Percentiles rank a stretch among this genome's conserved stretches.
Evolutionary conservation across 2,329 filamentous ascomycete species (phyloP).

Genomic region (Cryphonectria radicalis): DNA sequence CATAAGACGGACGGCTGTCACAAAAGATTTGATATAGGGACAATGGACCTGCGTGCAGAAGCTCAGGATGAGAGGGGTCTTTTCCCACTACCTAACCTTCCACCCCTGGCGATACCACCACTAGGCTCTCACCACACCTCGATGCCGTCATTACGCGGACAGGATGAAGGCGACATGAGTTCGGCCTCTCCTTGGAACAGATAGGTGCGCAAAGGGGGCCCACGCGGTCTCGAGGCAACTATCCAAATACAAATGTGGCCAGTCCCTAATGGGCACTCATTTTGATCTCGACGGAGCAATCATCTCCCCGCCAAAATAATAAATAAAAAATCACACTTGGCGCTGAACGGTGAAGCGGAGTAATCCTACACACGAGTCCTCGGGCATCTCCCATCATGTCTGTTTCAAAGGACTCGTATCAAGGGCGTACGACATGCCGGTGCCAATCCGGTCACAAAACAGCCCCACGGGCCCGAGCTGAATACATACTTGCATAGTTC

Average conservation of each 20-base stretch:
- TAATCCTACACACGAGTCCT: neutral
- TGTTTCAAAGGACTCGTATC: neutral
- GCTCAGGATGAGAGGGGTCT: slow-evolving; percentile 34
- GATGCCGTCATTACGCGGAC: neutral
- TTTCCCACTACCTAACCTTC: slow-evolving; percentile 33
- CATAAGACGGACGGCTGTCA: slow-evolving; percentile 79
- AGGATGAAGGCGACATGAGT: neutral
- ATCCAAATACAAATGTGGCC: neutral
- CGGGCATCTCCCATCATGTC: neutral
- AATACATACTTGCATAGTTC: neutral
- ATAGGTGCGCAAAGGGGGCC: neutral
- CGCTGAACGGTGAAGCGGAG: neutral
- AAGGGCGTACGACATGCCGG: neutral
- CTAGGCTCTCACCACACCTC: slow-evolving; percentile 29
- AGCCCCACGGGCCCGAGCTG: neutral
- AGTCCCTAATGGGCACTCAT: neutral
- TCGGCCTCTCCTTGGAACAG: neutral
- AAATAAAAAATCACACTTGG: neutral
- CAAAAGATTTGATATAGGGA: slow-evolving; percentile 64
- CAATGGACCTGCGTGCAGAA: slow-evolving; percentile 50
- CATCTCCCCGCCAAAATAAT: neutral
- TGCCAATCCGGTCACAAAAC: neutral
- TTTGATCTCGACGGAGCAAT: neutral
- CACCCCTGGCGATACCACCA: slow-evolving; percentile 38
- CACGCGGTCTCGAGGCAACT: neutral